Evolutionary conservation across 305 asterid species (phyloP).

Genomic region (Solanum hybrid): DNA sequence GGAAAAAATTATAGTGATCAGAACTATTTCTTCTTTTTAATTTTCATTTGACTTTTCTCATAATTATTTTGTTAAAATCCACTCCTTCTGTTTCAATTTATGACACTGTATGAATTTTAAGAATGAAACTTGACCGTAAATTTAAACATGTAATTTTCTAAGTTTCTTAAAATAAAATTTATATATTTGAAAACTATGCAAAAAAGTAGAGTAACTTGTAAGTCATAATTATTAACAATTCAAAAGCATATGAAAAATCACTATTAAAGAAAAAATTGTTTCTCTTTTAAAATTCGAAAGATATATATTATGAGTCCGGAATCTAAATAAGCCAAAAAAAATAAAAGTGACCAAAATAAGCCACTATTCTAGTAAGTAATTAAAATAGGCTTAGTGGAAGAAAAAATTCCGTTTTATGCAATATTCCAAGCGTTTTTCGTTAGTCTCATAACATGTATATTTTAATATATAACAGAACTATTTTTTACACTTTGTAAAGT

Average conservation of each 20-base stretch:
- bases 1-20: background rate
- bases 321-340: too few relatives aligned
- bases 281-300: background rate
- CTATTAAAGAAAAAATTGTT: rapidly evolving
- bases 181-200: too few relatives aligned
- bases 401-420: too few relatives aligned
- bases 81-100: background rate
- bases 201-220: background rate
- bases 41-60: background rate
- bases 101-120: background rate
- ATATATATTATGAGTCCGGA: background rate
- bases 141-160: background rate
- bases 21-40: background rate
- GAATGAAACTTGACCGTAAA: background rate
- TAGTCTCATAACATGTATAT: too few relatives aligned
- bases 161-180: background rate
- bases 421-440: too few relatives aligned
- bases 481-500: too few relatives aligned
- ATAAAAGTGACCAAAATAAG: too few relatives aligned
- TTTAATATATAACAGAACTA: too few relatives aligned
- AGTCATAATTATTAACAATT: background rate
- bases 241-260: background rate
- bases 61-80: background rate
- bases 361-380: too few relatives aligned
- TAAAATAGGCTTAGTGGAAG: too few relatives aligned